Evolutionary conservation across 345 rosid genomes (phyloP).

Genomic region (Hypericum androsaemum): DNA sequence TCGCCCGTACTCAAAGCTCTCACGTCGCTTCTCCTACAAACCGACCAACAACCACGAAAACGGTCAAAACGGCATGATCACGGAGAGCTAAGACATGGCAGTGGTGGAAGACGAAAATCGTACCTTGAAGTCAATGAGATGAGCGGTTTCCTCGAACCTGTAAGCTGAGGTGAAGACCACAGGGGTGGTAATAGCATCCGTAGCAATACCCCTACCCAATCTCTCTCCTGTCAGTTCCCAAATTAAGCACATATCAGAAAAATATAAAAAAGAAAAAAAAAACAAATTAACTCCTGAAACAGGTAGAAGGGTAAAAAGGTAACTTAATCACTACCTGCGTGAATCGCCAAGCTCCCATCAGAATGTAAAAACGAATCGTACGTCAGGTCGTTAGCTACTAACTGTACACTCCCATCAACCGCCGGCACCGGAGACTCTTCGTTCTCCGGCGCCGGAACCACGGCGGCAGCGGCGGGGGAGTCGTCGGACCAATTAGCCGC

Average conservation of each 20-base stretch:
- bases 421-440: constrained; percentile 26
- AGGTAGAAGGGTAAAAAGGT: background rate
- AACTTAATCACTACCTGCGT: constrained; percentile 54
- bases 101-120: background rate
- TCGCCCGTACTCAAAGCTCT: constrained; percentile 91
- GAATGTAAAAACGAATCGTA: constrained; percentile 56
- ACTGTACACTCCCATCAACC: constrained; percentile 27
- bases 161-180: constrained; percentile 92
- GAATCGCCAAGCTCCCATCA: constrained; percentile 83
- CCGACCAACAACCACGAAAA: background rate
- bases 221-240: constrained; percentile 53
- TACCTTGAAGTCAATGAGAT: constrained; percentile 94
- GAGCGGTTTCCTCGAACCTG: constrained; percentile 74
- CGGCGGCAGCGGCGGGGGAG: constrained; percentile 21
- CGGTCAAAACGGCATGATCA: background rate
- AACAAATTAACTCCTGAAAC: background rate
- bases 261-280: background rate
- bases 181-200: constrained; percentile 95
- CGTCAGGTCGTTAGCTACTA: constrained; percentile 13
- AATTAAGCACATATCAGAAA: too few species aligned
- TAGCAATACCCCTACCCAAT: constrained; percentile 89
- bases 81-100: too few species aligned
- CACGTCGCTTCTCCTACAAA: constrained; percentile 67
- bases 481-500: constrained; percentile 94
- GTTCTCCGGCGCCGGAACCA: too few species aligned